Base-by-base conservation (phyloP, 768 basidiomycete species). In the Boletus edulis region DNA sequence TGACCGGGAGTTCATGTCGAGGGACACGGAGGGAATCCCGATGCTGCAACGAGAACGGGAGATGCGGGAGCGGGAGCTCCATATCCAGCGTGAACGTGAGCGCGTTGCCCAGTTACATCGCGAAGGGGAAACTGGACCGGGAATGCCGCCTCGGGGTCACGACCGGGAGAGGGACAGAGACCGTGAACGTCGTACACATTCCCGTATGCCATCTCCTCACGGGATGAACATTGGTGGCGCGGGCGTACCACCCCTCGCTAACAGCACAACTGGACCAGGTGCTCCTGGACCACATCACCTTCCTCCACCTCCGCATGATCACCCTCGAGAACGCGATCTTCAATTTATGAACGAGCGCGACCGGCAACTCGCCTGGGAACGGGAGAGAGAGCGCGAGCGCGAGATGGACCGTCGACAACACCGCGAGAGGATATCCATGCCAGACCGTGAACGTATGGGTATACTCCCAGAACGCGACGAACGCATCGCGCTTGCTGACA, bases 91-190 rank as follows among this genome's bases (percentile, higher is more conserved):
- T 11, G 65, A 67, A 47, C 65, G 65, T 3, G 66, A 69, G 10
- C 65, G 67, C 15, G 57, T 69, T 18, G 51, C 52, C 29, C 52
- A 38, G 12, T n/a, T 54, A 24, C 60, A 59, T 39, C 65, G 67
- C 32, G 67, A 68, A 1, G 64, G 62, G 0, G 67, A 68, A 52
- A 55, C 58, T 3, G 67, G 65, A 44, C 62, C 60, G 0, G 65
- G 67, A 3, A 58, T 67, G n/a, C 62, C 56, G 0, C 63, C 65
- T 14, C 63, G 64, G 2, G 56, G n/a, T 39, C 58, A 57, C 38
- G 68, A 70, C n/a, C 66, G 66, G 48, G 68, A 70, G 24, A 57
- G 66, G 44, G 68, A 69, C 41, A 59, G 63, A 55, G 68, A 68
- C n/a, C 67, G 67, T 37, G 67, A 70, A 51, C 66, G 68, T 20